These are phyloP conservation scores for Aureobasidium sp. DNA, from an alignment of 2,329 filamentous ascomycete genomes.

Conservation along the genomic window DNA sequence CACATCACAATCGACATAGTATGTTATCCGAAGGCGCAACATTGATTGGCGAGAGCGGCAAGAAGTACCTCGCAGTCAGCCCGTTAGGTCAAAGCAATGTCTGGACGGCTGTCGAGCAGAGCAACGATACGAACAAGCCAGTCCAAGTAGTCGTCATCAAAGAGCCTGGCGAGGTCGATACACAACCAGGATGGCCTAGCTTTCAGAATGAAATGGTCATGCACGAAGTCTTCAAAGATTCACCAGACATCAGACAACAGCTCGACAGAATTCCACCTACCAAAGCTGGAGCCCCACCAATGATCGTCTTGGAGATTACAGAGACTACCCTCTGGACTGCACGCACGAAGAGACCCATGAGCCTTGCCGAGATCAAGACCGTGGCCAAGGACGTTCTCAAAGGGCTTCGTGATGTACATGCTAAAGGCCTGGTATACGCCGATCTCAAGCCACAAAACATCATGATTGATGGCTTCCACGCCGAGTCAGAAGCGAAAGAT, in stretches of 20 bases:
- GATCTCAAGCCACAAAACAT: conserved; percentile 29
- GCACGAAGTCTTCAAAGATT: conserved; percentile 27
- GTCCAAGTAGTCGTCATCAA: conserved; percentile 24
- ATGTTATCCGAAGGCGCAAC: conserved; percentile 22
- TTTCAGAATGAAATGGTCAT: conserved; percentile 28
- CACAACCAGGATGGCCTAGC: conserved; percentile 19
- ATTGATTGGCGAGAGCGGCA: conserved; percentile 22
- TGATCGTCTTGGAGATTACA: conserved; percentile 25
- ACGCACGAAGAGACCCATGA: conserved; percentile 24
- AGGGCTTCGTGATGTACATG: conserved; percentile 24
- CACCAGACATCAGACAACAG: conserved; percentile 22
- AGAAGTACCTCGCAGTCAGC: conserved; percentile 25
- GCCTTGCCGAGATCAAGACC: conserved; percentile 22
- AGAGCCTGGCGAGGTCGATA: conserved; percentile 22
- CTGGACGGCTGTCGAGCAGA: conserved; percentile 23
- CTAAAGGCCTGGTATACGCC: conserved; percentile 25
- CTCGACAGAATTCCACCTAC: conserved; percentile 25
- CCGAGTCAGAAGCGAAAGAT: conserved; percentile 17
- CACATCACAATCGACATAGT: background rate
- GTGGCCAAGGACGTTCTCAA: conserved; percentile 22
- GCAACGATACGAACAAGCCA: conserved; percentile 16
- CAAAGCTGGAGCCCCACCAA: conserved; percentile 19
- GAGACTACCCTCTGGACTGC: conserved; percentile 25
- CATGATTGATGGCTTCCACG: conserved; percentile 25
- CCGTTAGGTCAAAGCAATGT: conserved; percentile 26